Base-by-base conservation (phyloP, 192 early-diverging fungal genomes). In the Linderina pennispora region DNA sequence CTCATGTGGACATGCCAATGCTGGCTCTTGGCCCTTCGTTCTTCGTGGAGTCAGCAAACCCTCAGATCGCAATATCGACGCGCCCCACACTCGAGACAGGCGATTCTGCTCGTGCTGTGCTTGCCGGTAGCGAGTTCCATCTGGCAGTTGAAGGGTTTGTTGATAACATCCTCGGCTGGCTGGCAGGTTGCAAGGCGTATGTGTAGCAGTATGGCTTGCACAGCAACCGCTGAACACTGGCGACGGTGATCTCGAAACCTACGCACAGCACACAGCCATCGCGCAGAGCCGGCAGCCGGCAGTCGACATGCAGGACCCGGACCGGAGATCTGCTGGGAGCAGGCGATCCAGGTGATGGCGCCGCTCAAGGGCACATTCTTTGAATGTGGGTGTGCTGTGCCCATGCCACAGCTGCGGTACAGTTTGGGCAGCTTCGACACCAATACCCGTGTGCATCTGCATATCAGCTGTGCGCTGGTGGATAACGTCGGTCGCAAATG, bases 91-190 rank as follows among this genome's bases (percentile, higher is more conserved):
- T 73, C 16, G 62, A 57, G 2, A 31, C 23, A 8, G 40, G 21
- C 17, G 50, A 23, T 15, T 26, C 57, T 0, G 9, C 54, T 4
- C 40, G 57, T 10, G 39, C 55, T 7, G 62, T 65, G 24, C 43
- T 46, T 22, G 53, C 69, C 2, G 62, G 62, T 1, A 62, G 53
- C 36, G 57, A 73, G 54, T 57, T 73, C 15, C 57, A 73, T 9
- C 46, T 65, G 39, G 51, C 40, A 15, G 50, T 62, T 3, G 69
- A 73, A 23, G 69, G 69, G 15, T 73, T 73, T 50, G 4, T 73
- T 19, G 48, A 46, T 21, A 16, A 57, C 1, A 37, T 19, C n/a
- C 22, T n/a, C 36, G 26, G 20, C 33, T 55, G 17, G 14, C 53
- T 1, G 35, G 36, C 9, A 11, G 36, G 0, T 26, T 36, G 5